Conservation (phyloP, 2,329 filamentous ascomycete genomes). For the Ascomycota sp. region DNA sequence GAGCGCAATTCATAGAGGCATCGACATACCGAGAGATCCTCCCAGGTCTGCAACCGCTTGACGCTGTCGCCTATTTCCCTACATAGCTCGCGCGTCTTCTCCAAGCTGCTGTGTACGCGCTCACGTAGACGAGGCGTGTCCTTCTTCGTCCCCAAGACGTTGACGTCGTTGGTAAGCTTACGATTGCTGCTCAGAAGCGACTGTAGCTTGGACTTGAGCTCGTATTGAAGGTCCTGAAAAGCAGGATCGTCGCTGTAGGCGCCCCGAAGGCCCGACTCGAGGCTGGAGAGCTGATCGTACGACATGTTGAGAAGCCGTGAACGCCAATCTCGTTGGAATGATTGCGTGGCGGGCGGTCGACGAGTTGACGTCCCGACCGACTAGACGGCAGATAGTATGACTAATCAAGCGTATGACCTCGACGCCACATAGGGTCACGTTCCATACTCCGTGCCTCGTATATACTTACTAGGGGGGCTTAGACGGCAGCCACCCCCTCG, state of each 20-base stretch:
- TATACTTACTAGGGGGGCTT: too few relatives aligned
- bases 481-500: too few relatives aligned
- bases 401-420: too few relatives aligned
- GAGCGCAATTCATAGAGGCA: too few relatives aligned
- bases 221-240: conserved; percentile 65
- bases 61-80: conserved; percentile 84
- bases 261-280: conserved; percentile 55
- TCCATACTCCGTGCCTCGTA: too few relatives aligned
- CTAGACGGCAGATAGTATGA: too few relatives aligned
- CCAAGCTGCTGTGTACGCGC: conserved; percentile 68
- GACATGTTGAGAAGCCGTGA: conserved; percentile 71
- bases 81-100: conserved; percentile 72
- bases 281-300: conserved; percentile 65
- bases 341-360: too few relatives aligned
- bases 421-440: too few relatives aligned
- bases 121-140: conserved; percentile 85
- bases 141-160: conserved; percentile 68
- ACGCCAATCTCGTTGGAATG: too few relatives aligned
- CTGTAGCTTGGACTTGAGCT: conserved; percentile 76
- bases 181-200: conserved; percentile 74
- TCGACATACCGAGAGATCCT: conserved; percentile 51
- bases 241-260: conserved; percentile 86
- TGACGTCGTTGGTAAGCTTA: conserved; percentile 65
- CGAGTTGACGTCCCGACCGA: too few relatives aligned
- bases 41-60: conserved; percentile 79